Conservation (phyloP, 495 filamentous ascomycete species). For the Xylaria scruposa region DNA sequence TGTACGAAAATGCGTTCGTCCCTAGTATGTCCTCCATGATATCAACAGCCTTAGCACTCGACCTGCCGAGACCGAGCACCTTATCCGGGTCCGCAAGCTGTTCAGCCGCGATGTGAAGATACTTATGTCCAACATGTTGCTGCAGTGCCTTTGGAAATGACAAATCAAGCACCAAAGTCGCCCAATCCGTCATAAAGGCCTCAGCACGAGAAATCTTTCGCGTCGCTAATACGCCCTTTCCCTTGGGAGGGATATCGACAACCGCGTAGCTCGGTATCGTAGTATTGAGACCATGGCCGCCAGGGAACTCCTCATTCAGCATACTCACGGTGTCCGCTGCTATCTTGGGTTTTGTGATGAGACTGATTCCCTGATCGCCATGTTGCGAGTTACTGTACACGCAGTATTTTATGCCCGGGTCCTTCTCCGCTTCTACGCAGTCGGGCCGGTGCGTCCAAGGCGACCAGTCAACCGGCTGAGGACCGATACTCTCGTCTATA, state of each 20-base stretch:
- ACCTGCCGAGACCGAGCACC: constrained; percentile 41
- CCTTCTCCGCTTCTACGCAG: constrained; percentile 35
- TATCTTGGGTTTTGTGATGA: constrained; percentile 45
- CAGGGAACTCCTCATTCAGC: constrained; percentile 36
- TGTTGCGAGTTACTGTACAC: constrained; percentile 48
- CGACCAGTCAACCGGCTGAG: constrained; percentile 36
- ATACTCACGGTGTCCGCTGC: constrained; percentile 39
- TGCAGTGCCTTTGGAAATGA: constrained; percentile 41
- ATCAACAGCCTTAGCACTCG: constrained; percentile 39
- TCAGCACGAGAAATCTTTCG: constrained; percentile 41
- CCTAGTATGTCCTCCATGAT: constrained; percentile 49
- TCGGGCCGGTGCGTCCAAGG: constrained; percentile 48
- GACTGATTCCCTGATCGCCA: constrained; percentile 42
- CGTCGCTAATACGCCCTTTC: constrained; percentile 47
- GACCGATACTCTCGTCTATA: constrained; percentile 30
- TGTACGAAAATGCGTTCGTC: constrained; percentile 48
- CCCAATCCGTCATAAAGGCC: constrained; percentile 48
- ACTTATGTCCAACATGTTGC: constrained; percentile 37
- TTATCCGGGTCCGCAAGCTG: constrained; percentile 43
- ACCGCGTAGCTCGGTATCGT: constrained; percentile 29
- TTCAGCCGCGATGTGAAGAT: constrained; percentile 44
- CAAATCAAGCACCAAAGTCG: constrained; percentile 43
- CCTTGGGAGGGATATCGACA: constrained; percentile 46
- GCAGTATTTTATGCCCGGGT: constrained; percentile 38
- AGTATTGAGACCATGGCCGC: constrained; percentile 20